phyloP scores from a whole-genome alignment of 2,329 filamentous ascomycete species.

The Sporothrix mexicana region DNA sequence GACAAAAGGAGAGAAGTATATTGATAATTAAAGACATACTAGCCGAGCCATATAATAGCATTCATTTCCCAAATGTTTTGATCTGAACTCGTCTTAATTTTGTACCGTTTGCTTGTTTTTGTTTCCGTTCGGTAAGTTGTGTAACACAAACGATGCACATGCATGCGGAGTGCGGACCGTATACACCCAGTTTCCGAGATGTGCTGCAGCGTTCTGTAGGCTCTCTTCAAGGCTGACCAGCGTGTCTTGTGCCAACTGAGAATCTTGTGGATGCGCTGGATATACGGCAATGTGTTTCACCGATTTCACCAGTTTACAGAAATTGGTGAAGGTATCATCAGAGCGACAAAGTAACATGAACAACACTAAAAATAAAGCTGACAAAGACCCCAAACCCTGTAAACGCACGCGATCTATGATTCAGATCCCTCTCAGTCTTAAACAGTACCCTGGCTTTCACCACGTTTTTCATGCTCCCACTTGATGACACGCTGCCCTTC shows the following conservation, averaged over 20 bases:
- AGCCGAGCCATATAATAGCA: conserved; percentile 1
- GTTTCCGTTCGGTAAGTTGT: not conserved
- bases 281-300: not conserved
- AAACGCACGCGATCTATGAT: not conserved
- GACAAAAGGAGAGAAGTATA: conserved; percentile 8
- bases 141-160: not conserved
- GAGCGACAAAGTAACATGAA: not conserved
- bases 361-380: not conserved
- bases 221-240: conserved; percentile 12
- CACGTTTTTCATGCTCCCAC: no score
- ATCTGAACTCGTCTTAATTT: not conserved
- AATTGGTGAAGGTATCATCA: no score
- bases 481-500: not conserved
- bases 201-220: not conserved
- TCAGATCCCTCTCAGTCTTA: not conserved
- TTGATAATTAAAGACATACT: not conserved
- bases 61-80: not conserved
- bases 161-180: not conserved
- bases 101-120: no score
- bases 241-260: conserved; percentile 5
- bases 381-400: not conserved
- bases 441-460: not conserved
- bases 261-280: not conserved
- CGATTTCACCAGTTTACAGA: not conserved
- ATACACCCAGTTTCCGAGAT: not conserved